These are phyloP conservation scores for Millerago galiae DNA, from an alignment of 805 yeast species.

Conservation along the genomic window DNA sequence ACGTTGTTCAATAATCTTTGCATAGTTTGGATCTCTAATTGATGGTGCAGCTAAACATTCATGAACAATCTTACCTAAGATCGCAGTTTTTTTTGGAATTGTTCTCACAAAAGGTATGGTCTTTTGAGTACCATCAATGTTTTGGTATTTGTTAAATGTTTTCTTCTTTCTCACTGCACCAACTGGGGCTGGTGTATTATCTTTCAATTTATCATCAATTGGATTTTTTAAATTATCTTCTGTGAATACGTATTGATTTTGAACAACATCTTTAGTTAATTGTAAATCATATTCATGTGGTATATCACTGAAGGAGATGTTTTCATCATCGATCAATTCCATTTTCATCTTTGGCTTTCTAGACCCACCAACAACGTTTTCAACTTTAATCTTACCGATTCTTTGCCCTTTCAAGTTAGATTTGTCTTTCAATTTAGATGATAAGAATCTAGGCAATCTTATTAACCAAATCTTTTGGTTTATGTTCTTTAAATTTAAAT, in stretches of 20 bases:
- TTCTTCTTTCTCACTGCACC: constrained; percentile 12
- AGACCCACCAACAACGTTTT: constrained; percentile 15
- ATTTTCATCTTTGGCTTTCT: constrained; percentile 42
- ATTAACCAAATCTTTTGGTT: constrained; percentile 86
- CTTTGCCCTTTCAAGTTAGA: constrained; percentile 62
- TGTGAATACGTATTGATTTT: constrained; percentile 80
- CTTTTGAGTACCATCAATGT: constrained; percentile 33
- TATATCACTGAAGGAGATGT: constrained; percentile 33
- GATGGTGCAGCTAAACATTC: constrained; percentile 89
- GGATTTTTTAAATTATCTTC: constrained; percentile 73
- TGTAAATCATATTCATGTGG: constrained; percentile 84
- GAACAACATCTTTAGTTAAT: constrained; percentile 71
- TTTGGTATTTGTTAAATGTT: constrained; percentile 32
- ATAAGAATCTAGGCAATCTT: constrained; percentile 79
- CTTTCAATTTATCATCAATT: constrained; percentile 31
- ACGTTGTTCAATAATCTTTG: constrained; percentile 53
- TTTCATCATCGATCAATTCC: constrained; percentile 40
- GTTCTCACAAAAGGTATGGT: constrained; percentile 80
- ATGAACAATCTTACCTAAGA: constrained; percentile 83
- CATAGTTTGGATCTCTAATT: constrained; percentile 62
- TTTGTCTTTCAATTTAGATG: constrained; percentile 71
- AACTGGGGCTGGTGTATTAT: constrained; percentile 3
- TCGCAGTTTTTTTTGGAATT: constrained; percentile 79
- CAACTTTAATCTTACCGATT: constrained; percentile 66
- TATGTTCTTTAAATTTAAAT: constrained; percentile 59